Evolutionary conservation across 2,329 filamentous ascomycete genomes (phyloP), one percentile per base, ranked within the genome.

Genomic region (Cladosporium oxysporum): DNA sequence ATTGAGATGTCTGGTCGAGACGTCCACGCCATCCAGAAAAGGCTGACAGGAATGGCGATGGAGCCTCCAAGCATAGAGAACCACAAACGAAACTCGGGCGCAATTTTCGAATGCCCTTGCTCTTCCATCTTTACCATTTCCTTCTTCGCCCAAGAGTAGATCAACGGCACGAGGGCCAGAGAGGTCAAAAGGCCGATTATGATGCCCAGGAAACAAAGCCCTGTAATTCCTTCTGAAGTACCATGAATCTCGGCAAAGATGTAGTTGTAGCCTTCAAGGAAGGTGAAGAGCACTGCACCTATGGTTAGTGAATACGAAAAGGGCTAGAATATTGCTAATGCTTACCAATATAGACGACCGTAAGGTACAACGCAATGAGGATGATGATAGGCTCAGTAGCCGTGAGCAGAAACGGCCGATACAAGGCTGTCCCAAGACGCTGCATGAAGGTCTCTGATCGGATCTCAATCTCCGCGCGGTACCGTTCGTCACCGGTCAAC

Each of bases 21-120:
- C 0, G 82, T 85, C 85, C 85, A 87, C 0, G 80, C 85, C 75
- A 88, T 83, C 84, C 85, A 88, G 72, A 88, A 86, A 2, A 87
- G 76, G 1, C 77, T 78, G 33, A 85, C 75, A 0, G 85, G 84
- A 1, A 88, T 79, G 0, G 79, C 74, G 0, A 83, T 80, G 0
- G 83, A 80, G 1, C 75, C 76, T 11, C 73, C 73, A 4, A 85
- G 75, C 74, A 87, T 86, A 2, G 79, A 79, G 58, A 81, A 62
- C 78, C 81, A 86, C 0, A 88, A 75, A 6, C 84, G 78, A 47
- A 84, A 83, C 66, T 88, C 85, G 0, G 84, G 84, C 2, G 81
- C 76, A 7, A 86, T 75, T 1, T 80, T 76, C 16, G 68, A 65
- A 31, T 66, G 69, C 7, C 79, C 81, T 41, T 76, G 64, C 23